Evolutionary conservation across 495 filamentous ascomycete genomes (phyloP).

Genomic region (Aspergillus egyptiacus): DNA sequence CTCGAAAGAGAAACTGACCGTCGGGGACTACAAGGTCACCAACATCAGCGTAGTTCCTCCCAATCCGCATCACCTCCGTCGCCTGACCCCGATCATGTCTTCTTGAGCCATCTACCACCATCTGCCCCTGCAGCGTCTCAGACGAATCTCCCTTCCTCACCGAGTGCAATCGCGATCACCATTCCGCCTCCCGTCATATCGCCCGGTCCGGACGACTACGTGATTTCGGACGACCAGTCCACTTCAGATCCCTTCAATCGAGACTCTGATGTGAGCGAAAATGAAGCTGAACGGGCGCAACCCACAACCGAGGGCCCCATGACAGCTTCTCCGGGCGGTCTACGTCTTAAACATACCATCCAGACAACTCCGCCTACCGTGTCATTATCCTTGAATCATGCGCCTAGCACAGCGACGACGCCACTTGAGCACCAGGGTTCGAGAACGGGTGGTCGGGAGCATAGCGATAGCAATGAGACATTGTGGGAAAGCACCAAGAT

Average conservation of each 20-base stretch:
- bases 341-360: slow-evolving; percentile 12
- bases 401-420: slow-evolving; percentile 10
- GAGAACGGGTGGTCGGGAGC: not conserved
- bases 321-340: not conserved
- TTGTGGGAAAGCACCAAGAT: not conserved
- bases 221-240: slow-evolving; percentile 25
- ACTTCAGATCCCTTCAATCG: slow-evolving; percentile 28
- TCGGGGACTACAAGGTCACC: slow-evolving; percentile 16
- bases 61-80: slow-evolving; percentile 7
- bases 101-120: slow-evolving; percentile 1
- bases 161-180: slow-evolving; percentile 1
- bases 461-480: not conserved
- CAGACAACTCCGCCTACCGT: slow-evolving; percentile 26
- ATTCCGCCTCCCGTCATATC: slow-evolving; percentile 20
- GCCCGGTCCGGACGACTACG: slow-evolving; percentile 24
- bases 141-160: not conserved
- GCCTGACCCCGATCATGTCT: slow-evolving; percentile 1
- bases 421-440: slow-evolving; percentile 9
- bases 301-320: not conserved
- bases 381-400: slow-evolving; percentile 26
- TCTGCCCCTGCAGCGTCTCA: not conserved
- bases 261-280: slow-evolving; percentile 23
- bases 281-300: slow-evolving; percentile 6
- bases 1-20: slow-evolving; percentile 11
- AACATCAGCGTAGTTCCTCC: slow-evolving; percentile 1